A percentile compares a stretch with the other conserved stretches of the same genome.
phyloP scores from a whole-genome alignment of 805 yeast genomes.

The Candida coleopterorum region DNA sequence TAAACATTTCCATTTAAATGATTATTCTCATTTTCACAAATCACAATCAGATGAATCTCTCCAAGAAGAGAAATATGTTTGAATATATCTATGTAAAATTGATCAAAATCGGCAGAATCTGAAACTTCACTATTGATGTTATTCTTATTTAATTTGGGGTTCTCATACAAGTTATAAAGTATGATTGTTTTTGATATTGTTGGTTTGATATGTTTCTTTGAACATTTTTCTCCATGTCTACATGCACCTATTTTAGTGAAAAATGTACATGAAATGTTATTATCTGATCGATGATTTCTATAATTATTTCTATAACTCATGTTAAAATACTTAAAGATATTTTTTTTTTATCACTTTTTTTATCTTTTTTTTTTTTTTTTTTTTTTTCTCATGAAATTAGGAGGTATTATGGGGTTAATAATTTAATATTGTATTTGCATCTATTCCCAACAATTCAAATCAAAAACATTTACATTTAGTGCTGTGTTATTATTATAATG shows the following conservation, averaged over 20 bases:
- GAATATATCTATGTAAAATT: slow-evolving; percentile 68
- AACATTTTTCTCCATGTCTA: slow-evolving; percentile 86
- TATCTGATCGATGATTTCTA: neutral
- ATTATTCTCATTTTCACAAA: slow-evolving; percentile 78
- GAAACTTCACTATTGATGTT: slow-evolving; percentile 23
- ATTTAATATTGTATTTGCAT: neutral
- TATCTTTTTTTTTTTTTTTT: neutral
- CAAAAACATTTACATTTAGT: no score
- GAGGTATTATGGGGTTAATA: neutral
- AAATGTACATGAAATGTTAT: slow-evolving; percentile 44
- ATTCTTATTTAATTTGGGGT: slow-evolving; percentile 45
- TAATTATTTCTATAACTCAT: neutral
- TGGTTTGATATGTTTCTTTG: slow-evolving; percentile 69
- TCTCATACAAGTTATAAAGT: slow-evolving; percentile 59
- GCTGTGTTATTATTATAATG: no score
- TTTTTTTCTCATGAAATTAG: neutral
- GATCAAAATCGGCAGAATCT: slow-evolving; percentile 46
- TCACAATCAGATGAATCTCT: slow-evolving; percentile 55
- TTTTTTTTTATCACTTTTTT: no score
- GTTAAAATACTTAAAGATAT: no score
- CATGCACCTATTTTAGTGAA: slow-evolving; percentile 87
- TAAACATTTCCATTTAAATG: slow-evolving; percentile 87
- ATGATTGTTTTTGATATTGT: slow-evolving; percentile 58
- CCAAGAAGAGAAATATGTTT: slow-evolving; percentile 51
- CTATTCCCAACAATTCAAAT: no score